A percentile compares a stretch with the other conserved stretches of the same genome.
Conservation (phyloP, 2,329 filamentous ascomycete species). For the Emergomyces orientalis region DNA sequence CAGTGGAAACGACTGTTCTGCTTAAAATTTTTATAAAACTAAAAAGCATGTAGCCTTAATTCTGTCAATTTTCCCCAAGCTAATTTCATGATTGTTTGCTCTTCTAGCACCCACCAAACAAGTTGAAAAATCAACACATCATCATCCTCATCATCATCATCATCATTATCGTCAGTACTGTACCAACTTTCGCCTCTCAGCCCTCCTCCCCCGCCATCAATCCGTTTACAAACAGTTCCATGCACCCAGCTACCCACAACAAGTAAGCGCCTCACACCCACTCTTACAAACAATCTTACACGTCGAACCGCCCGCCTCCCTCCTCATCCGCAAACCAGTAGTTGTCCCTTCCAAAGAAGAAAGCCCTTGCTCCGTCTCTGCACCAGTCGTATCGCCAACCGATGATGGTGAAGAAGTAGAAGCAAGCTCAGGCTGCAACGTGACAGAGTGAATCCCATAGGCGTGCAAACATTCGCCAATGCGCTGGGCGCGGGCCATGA, state of each 20-base stretch:
- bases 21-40: too few species aligned
- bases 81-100: too few species aligned
- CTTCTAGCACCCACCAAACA: too few species aligned
- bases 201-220: not conserved
- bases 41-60: too few species aligned
- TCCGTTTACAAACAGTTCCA: not conserved
- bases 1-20: too few species aligned
- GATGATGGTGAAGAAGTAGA: conserved; percentile 8
- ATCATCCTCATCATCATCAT: too few species aligned
- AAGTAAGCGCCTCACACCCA: conserved; percentile 45
- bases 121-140: too few species aligned
- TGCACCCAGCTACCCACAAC: conserved; percentile 34
- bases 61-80: too few species aligned
- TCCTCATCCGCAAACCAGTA: conserved; percentile 13
- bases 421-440: conserved; percentile 56
- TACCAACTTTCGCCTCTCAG: too few species aligned
- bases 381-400: not conserved
- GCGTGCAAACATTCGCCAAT: conserved; percentile 62
- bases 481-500: conserved; percentile 52
- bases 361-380: not conserved
- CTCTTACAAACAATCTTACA: conserved; percentile 48
- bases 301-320: conserved; percentile 24
- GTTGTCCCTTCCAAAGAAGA: not conserved
- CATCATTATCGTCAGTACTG: too few species aligned
- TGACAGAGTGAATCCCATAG: conserved; percentile 63